Percentiles rank a stretch among this genome's conserved stretches.
phyloP scores from a whole-genome alignment of 2,329 filamentous ascomycete species.

The Tolypocladium endophyticum region DNA sequence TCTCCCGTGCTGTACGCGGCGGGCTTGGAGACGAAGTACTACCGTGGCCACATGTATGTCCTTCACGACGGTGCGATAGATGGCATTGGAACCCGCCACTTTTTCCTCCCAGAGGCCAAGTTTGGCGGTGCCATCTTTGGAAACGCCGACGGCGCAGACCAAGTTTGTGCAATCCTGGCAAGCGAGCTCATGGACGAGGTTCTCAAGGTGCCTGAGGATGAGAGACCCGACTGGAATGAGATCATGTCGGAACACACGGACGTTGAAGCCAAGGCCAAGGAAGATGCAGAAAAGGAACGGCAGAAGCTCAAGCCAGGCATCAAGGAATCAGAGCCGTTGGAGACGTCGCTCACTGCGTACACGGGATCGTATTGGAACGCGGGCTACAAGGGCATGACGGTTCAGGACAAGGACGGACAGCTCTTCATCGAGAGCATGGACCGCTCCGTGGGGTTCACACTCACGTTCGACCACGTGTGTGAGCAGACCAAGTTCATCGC shows the following conservation, averaged over 20 bases:
- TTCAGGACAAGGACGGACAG: slow-evolving; percentile 7
- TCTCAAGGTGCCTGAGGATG: neutral
- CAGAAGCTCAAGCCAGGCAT: slow-evolving; percentile 3
- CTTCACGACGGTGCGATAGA: slow-evolving; percentile 13
- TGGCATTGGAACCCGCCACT: slow-evolving; percentile 13
- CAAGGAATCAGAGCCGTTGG: slow-evolving; percentile 1
- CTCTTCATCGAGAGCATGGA: slow-evolving; percentile 16
- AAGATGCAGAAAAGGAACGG: neutral
- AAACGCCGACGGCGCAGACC: slow-evolving; percentile 10
- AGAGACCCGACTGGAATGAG: neutral
- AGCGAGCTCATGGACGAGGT: slow-evolving; percentile 11
- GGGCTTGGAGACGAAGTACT: slow-evolving; percentile 13
- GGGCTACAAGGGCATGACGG: slow-evolving; percentile 13
- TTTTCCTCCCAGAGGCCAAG: slow-evolving; percentile 14
- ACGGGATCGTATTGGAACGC: slow-evolving; percentile 13
- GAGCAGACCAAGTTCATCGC: slow-evolving; percentile 8
- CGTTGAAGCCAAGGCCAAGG: neutral
- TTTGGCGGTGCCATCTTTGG: slow-evolving; percentile 15
- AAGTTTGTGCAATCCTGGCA: slow-evolving; percentile 8
- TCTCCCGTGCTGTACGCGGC: slow-evolving; percentile 9
- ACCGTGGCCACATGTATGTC: slow-evolving; percentile 10
- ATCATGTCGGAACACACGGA: neutral
- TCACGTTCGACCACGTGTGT: slow-evolving; percentile 8
- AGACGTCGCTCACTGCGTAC: slow-evolving; percentile 7
- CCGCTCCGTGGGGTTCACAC: slow-evolving; percentile 15